These are phyloP conservation scores for Polysphondylium violaceum DNA, from an alignment of 78 protist genomes.

Conservation along the genomic window DNA sequence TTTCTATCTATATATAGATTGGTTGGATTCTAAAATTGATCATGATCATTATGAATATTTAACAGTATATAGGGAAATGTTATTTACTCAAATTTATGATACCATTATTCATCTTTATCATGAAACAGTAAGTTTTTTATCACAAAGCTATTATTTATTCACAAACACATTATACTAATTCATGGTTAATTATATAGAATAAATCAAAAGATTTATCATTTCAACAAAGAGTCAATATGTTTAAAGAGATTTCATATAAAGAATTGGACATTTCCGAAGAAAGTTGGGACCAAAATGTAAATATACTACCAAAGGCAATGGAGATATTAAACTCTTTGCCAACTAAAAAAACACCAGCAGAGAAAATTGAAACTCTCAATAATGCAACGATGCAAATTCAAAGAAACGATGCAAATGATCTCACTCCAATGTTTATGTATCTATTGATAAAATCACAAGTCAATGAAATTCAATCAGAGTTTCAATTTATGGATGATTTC, in stretches of 20 bases:
- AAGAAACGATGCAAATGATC: conserved; percentile 67
- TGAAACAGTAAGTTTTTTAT: conserved; percentile 40
- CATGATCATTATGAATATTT: conserved; percentile 25
- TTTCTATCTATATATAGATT: conserved; percentile 11
- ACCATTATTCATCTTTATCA: conserved; percentile 60
- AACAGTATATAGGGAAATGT: conserved; percentile 17
- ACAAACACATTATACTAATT: not conserved
- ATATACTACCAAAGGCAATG: conserved; percentile 43
- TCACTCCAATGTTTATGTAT: conserved; percentile 78
- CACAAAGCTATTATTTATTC: not conserved
- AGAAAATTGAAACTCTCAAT: conserved; percentile 31
- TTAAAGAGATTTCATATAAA: conserved; percentile 2
- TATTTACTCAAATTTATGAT: conserved; percentile 53
- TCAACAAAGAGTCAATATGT: conserved; percentile 48
- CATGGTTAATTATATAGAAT: not conserved
- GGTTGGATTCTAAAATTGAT: conserved; percentile 22
- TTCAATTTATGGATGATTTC: conserved; percentile 61
- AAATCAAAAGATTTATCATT: conserved; percentile 47
- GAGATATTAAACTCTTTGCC: conserved; percentile 23
- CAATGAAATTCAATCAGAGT: conserved; percentile 20
- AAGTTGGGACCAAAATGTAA: conserved; percentile 55
- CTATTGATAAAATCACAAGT: conserved; percentile 13
- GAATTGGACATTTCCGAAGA: conserved; percentile 56
- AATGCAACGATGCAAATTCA: conserved; percentile 61
- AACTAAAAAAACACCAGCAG: conserved; percentile 45